Evolutionary conservation across 2,329 filamentous ascomycete genomes (phyloP), one percentile per base, ranked within the genome.

Genomic region (Phyllosticta paracitricarpa): DNA sequence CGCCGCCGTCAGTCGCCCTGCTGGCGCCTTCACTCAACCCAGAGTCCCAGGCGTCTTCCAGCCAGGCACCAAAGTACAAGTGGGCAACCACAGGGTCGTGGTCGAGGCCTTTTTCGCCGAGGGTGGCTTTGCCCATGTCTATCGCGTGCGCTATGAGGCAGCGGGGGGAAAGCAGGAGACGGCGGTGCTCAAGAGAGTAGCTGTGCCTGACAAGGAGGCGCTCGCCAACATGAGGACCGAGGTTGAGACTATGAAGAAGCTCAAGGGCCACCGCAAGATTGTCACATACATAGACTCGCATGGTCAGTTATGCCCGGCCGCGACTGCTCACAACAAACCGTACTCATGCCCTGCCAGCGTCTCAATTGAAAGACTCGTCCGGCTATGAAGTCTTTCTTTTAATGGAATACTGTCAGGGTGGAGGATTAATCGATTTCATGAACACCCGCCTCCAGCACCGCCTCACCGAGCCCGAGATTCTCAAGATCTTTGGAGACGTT

Each of bases 181-280:
- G 68, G 91, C 90, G 12, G 92, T 97, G 56, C 80, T 97, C 70
- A 97, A 99, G 81, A 83, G 94, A 71, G 94, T 99, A 62, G 94
- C 94, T 40, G 94, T 97, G 58, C 91, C 94, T 33, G 94, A 99
- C 77, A 97, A 96, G 81, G 89, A 96, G 66, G 85, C 93, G 62
- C 81, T 99, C 77, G 89, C 90, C 65, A 92, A 89, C 75, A 97
- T 99, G 94, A 87, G 94, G 75, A 97, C 87, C 67, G 94, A 99
- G 81, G 94, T 99, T 68, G 94, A 99, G 79, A 99, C 94, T 14
- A 99, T 99, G 94, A 99, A 99, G 85, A 92, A 94, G 76, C 82
- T 99, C 69, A 96, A 96, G 80, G 94, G 94, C 62, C 94, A 97
- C 81, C 86, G 87, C 65, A 88, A 94, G 69, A 97, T 99, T 71